Base-by-base conservation (phyloP, 2,329 filamentous ascomycete genomes). In the Fusarium liriodendri region DNA sequence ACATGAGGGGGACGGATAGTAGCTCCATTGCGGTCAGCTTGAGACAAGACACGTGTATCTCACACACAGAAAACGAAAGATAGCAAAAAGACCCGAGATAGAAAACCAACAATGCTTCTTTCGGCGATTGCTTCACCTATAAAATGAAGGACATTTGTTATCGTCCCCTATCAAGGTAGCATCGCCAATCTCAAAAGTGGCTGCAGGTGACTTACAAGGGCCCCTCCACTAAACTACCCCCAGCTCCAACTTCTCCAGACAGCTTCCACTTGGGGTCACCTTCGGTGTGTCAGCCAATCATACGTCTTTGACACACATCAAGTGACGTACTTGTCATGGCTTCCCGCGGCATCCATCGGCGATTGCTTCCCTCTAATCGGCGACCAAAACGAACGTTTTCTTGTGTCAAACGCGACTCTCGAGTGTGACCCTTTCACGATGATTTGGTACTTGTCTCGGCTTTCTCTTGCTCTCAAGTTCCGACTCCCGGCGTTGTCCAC, bases 291-390 rank as follows among this genome's bases (percentile, higher is more conserved):
- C 11, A 29, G 10, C 72, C 22, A 22, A 22, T 22, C 22, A 22
- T 22, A 22, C 22, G 22, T 22, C 22, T 22, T 22, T 22, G 22
- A 22, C 22, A 22, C 22, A 22, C 22, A 22, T 22, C 59, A 66
- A 65, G 33, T 74, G 72, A 75, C 66, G 72, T 74, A 50, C 42
- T 40, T 38, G 57, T 4, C 18, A 60, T 61, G 64, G 67, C 66
- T 76, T 76, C 50, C 66, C 54, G 45, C 61, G 73, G 67, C 70
- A 70, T 70, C 47, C 71, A 45, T 77, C 75, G 75, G 75, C 71
- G 65, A 74, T 62, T 73, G 47, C 50, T 29, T 29, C 27, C 52
- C 52, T 58, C 60, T 47, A 52, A 45, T 71, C 67, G 71, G 62
- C 71, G 62, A 70, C 66, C 68, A 67, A 65, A 61, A 27, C 40